Base-by-base conservation (phyloP, 108 stramenopile species). In the Bacterosira constricta region DNA sequence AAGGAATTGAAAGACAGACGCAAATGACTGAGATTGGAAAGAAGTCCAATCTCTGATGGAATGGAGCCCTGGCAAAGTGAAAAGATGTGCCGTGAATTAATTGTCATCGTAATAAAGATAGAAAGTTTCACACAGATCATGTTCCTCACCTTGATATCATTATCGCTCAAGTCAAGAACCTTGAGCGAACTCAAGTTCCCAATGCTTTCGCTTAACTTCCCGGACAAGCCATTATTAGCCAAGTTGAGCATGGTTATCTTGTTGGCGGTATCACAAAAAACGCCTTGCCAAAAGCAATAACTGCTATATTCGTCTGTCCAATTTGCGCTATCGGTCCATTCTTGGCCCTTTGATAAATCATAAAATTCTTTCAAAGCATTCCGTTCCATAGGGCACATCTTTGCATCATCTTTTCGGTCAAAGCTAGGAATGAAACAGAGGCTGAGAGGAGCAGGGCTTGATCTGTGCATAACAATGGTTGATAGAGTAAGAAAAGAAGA, bases 1-100 rank as follows among this genome's bases (percentile, higher is more conserved):
- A 90, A 78, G 4, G 70, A 72, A 46, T 84, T 91, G 41, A 86
- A 70, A 35, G 65, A 63, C 13, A 93, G 55, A 10, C 58, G 54
- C 6, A 93, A 46, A 17, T 68, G 65, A 32, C 61, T 46, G 12
- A 92, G 82, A 37, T 75, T 55, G 26, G 71, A 47, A 9, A 90
- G 54, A 2, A 70, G 38, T 0, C 83, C 84, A 42, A 94, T 80
- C 26, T 72, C 71, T 0, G 57, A 12, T 49, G 93, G 89, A 39
- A 94, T 62, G 1, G 75, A 42, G 15, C 92, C 92, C 64, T 74
- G 36, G 44, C 51, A 21, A 57, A 38, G 6, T 5, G n/a, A 13
- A 15, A n/a, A 36, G 37, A 25, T n/a, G n/a, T n/a, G n/a, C n/a
- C n/a, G n/a, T n/a, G n/a, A n/a, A n/a, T n/a, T n/a, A 18, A 18